Evolutionary conservation across 352 stramenopile species (phyloP).

Genomic region (Thraustochytrium sp.): DNA sequence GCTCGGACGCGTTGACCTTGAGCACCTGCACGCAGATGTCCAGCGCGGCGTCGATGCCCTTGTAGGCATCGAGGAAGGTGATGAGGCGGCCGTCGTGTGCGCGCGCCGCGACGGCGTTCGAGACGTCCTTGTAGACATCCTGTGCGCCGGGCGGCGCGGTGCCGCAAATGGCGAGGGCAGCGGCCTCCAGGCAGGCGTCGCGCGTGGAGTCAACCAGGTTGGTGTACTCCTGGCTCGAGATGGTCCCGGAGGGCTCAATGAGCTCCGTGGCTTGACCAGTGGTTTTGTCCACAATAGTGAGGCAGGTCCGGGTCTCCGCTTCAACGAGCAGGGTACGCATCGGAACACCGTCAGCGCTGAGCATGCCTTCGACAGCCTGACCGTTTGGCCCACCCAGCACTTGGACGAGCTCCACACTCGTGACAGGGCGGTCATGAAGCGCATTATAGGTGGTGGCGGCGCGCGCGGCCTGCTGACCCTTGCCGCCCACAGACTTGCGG

Average conservation of each 20-base stretch:
- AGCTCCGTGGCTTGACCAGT: background rate
- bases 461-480: slow-evolving; percentile 16
- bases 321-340: background rate
- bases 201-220: background rate
- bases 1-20: slow-evolving; percentile 17
- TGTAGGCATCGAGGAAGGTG: slow-evolving; percentile 5
- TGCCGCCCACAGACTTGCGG: slow-evolving; percentile 3
- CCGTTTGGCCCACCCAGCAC: slow-evolving; percentile 10
- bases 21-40: background rate
- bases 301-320: slow-evolving; percentile 16
- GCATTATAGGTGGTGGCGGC: background rate
- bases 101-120: background rate
- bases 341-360: background rate
- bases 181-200: background rate
- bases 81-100: background rate
- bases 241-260: background rate
- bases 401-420: background rate
- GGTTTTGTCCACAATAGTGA: background rate
- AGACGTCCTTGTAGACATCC: background rate
- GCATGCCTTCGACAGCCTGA: background rate
- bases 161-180: slow-evolving; percentile 11
- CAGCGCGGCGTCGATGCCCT: slow-evolving; percentile 6
- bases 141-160: background rate
- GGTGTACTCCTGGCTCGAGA: background rate
- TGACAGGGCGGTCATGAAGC: background rate